Base-by-base conservation (phyloP, 208 protist species). In the Trichomonas vaginalis region DNA sequence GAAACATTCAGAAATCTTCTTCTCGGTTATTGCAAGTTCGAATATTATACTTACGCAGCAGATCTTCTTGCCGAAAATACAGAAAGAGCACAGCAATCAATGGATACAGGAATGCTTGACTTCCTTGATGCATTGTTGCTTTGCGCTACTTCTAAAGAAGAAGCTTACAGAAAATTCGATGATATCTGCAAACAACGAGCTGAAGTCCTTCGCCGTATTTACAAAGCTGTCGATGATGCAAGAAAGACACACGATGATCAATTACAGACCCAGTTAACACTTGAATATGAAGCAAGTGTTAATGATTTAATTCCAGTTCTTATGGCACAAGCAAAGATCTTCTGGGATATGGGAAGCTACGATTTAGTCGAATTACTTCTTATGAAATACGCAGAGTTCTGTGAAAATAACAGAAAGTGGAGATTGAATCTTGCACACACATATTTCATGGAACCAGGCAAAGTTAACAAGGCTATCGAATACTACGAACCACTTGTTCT, bases 261-360 rank as follows among this genome's bases (percentile, higher is more conserved):
- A n/a, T 27, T 35, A n/a, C 61, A 80, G n/a, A 35, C 61, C 4
- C 61, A 80, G n/a, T n/a, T 80, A 35, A 35, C 61, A 80, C 8
- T 80, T 80, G 61, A 80, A 80, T 80, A 35, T 80, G 61, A 97
- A 98, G 45, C 98, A 98, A 10, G 96, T 99, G 35, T 98, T 99
- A 96, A 97, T 96, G 97, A 97, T 88, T 99, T 99, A 97, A 98
- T 99, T 56, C 98, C 98, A 0, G 98, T 99, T 14, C 97, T 99
- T 4, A 98, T 98, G 97, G 82, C 96, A 6, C 96, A 97, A 96
- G 98, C 98, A 32, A 98, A 98, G 96, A 99, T 99, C 51, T 99
- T 99, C 97, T 99, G 98, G 98, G 98, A 99, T 95, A 98, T 99
- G 95, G 97, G 99, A 95, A 99, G 99, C 97, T 99, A 99, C 96